Conservation (phyloP, 2,329 filamentous ascomycete species). For the Cladosporium sp. region DNA sequence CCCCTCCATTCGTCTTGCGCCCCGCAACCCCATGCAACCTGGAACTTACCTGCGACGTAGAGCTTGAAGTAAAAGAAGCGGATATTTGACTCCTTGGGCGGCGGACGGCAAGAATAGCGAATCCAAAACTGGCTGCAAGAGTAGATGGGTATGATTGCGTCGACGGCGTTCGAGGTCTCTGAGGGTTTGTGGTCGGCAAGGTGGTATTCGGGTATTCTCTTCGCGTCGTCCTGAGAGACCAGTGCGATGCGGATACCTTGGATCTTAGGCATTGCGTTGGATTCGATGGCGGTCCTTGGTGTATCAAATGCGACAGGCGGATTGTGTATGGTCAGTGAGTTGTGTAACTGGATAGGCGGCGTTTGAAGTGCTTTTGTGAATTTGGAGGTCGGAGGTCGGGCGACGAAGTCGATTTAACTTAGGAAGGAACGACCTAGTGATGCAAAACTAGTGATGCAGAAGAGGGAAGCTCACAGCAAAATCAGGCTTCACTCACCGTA, state of each 20-base stretch:
- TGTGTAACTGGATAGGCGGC: too few species aligned
- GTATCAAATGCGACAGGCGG: too few species aligned
- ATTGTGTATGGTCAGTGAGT: too few species aligned
- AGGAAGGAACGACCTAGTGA: too few species aligned
- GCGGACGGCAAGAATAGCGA: conserved; percentile 31
- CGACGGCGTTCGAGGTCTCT: background rate
- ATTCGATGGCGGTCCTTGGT: too few species aligned
- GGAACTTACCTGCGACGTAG: conserved; percentile 34
- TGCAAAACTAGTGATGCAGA: too few species aligned
- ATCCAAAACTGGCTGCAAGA: conserved; percentile 42
- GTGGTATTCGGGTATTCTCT: conserved; percentile 29
- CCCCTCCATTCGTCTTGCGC: conserved; percentile 39
- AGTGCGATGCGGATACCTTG: conserved; percentile 38
- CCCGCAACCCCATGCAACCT: conserved; percentile 43
- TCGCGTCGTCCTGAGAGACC: conserved; percentile 39
- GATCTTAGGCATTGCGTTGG: conserved; percentile 26
- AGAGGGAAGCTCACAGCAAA: too few species aligned
- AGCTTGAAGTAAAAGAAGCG: conserved; percentile 44
- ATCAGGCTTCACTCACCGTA: too few species aligned
- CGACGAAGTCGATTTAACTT: too few species aligned
- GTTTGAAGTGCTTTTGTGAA: too few species aligned
- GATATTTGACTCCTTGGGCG: conserved; percentile 15
- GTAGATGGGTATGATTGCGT: conserved; percentile 32
- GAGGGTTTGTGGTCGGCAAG: conserved; percentile 31
- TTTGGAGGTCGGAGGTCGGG: too few species aligned